Conservation (phyloP, 2,329 filamentous ascomycete genomes). For the Emmonsiellopsis sp. region DNA sequence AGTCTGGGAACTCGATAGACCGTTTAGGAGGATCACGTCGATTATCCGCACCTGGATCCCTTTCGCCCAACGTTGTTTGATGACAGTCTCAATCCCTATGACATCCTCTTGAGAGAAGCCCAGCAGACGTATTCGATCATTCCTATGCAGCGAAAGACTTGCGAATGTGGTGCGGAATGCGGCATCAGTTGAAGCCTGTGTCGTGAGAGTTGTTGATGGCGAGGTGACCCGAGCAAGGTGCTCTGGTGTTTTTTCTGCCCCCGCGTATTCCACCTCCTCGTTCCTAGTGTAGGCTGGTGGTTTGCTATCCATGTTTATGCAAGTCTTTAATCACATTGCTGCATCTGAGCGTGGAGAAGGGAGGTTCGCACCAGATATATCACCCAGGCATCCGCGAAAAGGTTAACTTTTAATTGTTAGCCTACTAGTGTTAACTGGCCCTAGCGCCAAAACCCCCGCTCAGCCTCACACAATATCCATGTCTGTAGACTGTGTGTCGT, state of each 20-base stretch:
- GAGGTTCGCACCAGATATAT: too few relatives aligned
- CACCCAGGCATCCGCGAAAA: too few relatives aligned
- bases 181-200: background rate
- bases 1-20: too few relatives aligned
- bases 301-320: background rate
- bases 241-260: too few relatives aligned
- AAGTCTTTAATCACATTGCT: background rate
- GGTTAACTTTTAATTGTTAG: too few relatives aligned
- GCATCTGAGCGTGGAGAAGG: background rate
- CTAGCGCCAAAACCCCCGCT: too few relatives aligned
- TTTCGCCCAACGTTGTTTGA: background rate
- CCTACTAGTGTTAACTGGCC: too few relatives aligned
- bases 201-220: background rate
- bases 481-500: too few relatives aligned
- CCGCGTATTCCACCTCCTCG: background rate
- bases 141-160: constrained; percentile 21
- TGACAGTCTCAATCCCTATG: background rate
- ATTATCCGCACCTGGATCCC: background rate
- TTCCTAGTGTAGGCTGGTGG: background rate
- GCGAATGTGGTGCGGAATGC: constrained; percentile 14
- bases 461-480: too few relatives aligned
- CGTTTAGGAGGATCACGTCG: background rate
- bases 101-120: constrained; percentile 23
- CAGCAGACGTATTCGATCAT: constrained; percentile 27
- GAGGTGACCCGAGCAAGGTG: background rate